Evolutionary conservation across 2,329 filamentous ascomycete genomes (phyloP).

Genomic region (Hymenoscyphus occultus): DNA sequence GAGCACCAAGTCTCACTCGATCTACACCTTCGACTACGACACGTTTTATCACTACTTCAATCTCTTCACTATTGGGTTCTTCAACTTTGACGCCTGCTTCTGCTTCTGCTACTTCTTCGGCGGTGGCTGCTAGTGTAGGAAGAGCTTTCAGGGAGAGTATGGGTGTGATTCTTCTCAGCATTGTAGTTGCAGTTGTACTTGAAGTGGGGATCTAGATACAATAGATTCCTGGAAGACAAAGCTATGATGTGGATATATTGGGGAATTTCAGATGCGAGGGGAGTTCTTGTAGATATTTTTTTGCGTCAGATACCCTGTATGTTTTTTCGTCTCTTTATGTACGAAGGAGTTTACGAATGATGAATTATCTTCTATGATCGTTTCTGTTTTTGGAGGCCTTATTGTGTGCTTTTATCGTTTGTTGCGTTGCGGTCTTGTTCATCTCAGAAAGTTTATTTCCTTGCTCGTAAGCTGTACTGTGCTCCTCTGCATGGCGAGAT

Average conservation of each 20-base stretch:
- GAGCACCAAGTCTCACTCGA: not conserved
- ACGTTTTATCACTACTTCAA: not conserved
- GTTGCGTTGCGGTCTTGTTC: not conserved
- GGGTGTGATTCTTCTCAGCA: not conserved
- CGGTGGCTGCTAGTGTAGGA: not conserved
- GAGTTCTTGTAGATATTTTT: conserved; percentile 1
- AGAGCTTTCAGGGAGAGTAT: conserved; percentile 6
- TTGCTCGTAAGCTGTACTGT: no score
- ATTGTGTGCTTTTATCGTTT: not conserved
- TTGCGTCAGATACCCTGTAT: not conserved
- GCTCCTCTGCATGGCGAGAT: no score
- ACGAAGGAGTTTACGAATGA: not conserved
- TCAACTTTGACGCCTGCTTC: not conserved
- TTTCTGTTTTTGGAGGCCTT: not conserved
- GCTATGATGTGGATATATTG: not conserved
- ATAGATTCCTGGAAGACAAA: not conserved
- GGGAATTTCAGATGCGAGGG: not conserved
- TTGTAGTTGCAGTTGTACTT: not conserved
- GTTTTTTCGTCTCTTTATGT: not conserved
- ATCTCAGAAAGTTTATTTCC: not conserved
- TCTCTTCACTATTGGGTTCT: not conserved
- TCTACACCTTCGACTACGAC: not conserved
- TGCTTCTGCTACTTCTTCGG: not conserved
- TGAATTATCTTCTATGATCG: not conserved
- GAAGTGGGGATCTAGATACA: not conserved